A percentile compares a stretch with the other conserved stretches of the same genome.
Evolutionary conservation across 257 asterid genomes (phyloP).

Genomic region (Petunia secreta): DNA sequence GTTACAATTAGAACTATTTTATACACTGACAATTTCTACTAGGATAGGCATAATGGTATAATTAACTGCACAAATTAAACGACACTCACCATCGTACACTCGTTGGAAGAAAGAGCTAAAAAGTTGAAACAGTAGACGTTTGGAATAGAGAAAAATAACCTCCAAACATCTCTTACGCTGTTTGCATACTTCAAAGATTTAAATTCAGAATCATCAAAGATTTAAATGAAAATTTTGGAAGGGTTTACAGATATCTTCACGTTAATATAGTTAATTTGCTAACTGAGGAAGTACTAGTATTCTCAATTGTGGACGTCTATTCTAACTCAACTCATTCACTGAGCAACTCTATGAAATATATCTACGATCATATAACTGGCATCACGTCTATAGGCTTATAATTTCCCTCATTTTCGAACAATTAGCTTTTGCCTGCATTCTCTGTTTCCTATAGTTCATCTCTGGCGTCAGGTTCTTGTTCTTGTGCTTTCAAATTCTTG

Average conservation of each 20-base stretch:
- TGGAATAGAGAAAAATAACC: not conserved
- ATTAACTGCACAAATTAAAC: no score
- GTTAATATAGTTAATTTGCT: not conserved
- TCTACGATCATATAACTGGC: not conserved
- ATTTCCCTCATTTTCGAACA: not conserved
- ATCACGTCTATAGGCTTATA: not conserved
- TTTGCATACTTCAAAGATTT: not conserved
- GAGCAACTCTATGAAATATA: conserved; percentile 2
- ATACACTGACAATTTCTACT: no score
- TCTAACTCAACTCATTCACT: not conserved
- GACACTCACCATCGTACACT: no score
- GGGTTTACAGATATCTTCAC: not conserved
- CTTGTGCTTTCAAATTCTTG: conserved; percentile 60
- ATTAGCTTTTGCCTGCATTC: not conserved
- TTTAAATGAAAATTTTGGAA: no score
- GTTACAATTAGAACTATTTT: no score
- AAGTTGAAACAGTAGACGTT: no score
- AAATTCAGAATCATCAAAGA: no score
- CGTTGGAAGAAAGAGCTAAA: no score
- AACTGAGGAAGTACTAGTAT: not conserved
- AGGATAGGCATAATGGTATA: no score
- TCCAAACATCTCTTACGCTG: not conserved
- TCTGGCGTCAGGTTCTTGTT: conserved; percentile 48
- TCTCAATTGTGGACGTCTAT: not conserved
- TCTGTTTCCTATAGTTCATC: conserved; percentile 69